Conservation (phyloP, 108 stramenopile genomes). For the Fistulifera pelliculosa region DNA sequence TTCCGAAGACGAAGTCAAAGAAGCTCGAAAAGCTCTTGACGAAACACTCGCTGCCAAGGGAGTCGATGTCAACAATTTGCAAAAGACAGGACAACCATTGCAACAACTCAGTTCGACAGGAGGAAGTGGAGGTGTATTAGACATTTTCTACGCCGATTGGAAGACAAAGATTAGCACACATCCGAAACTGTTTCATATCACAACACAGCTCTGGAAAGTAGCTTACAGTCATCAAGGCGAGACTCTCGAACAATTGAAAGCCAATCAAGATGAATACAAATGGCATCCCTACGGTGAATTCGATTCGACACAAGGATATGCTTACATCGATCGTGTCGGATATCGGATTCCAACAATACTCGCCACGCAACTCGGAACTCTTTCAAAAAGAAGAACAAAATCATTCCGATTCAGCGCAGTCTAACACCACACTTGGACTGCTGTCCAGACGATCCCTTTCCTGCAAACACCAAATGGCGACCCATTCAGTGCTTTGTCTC, state of each 20-base stretch:
- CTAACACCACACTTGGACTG: slow-evolving; percentile 94
- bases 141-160: slow-evolving; percentile 84
- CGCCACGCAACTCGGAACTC: slow-evolving; percentile 43
- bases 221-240: slow-evolving; percentile 54
- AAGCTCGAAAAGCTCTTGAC: slow-evolving; percentile 34
- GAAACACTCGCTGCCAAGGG: slow-evolving; percentile 35
- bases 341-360: slow-evolving; percentile 70
- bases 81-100: slow-evolving; percentile 39
- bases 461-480: slow-evolving; percentile 62
- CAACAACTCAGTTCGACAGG: slow-evolving; percentile 55
- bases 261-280: slow-evolving; percentile 21
- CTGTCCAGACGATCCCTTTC: slow-evolving; percentile 66
- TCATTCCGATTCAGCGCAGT: slow-evolving; percentile 64
- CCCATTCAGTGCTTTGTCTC: slow-evolving; percentile 92
- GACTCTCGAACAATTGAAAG: slow-evolving; percentile 26
- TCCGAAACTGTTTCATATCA: slow-evolving; percentile 50
- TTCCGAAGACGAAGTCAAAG: slow-evolving; percentile 25
- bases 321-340: slow-evolving; percentile 86
- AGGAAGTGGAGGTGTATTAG: slow-evolving; percentile 85
- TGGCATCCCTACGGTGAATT: slow-evolving; percentile 81
- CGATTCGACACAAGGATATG: slow-evolving; percentile 55
- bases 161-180: slow-evolving; percentile 65
- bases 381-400: slow-evolving; percentile 32
- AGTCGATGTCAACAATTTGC: slow-evolving; percentile 38
- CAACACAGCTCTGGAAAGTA: slow-evolving; percentile 71